These are phyloP conservation scores for Sporothrix sp. DNA, from an alignment of 2,329 filamentous ascomycete genomes.

Conservation along the genomic window DNA sequence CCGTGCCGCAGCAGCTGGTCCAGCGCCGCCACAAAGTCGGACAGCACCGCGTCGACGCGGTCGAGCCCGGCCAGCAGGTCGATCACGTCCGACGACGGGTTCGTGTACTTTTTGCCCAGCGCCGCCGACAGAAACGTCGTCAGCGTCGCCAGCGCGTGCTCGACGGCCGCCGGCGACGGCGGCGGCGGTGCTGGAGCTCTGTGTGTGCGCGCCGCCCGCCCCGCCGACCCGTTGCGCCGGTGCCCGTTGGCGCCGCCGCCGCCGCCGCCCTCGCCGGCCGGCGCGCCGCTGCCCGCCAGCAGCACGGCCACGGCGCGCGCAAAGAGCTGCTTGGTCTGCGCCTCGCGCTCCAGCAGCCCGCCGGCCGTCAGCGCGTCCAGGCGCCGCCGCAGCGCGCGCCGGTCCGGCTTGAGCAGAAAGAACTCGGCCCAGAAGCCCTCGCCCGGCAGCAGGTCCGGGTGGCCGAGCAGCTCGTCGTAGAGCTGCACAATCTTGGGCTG, in stretches of 20 bases:
- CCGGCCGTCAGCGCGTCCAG: conserved; percentile 63
- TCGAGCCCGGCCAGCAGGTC: conserved; percentile 80
- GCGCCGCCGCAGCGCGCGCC: conserved; percentile 54
- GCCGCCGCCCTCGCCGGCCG: conserved; percentile 42
- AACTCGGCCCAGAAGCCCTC: conserved; percentile 96
- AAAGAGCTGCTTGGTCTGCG: conserved; percentile 72
- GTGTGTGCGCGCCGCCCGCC: no score
- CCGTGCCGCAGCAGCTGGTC: conserved; percentile 77
- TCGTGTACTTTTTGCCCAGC: conserved; percentile 83
- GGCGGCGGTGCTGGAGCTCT: background rate
- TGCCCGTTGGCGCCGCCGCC: conserved; percentile 3
- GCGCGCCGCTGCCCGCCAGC: conserved; percentile 29
- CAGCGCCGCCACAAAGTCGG: conserved; percentile 74
- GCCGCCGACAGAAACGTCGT: conserved; percentile 77
- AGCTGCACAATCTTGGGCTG: conserved; percentile 89
- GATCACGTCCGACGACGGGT: conserved; percentile 92
- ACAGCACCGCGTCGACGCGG: conserved; percentile 75
- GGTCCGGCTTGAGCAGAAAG: conserved; percentile 80
- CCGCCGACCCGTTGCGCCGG: background rate
- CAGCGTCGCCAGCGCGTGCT: conserved; percentile 54
- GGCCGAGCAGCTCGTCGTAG: conserved; percentile 61
- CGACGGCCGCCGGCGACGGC: background rate
- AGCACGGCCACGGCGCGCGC: conserved; percentile 50
- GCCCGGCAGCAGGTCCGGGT: conserved; percentile 41
- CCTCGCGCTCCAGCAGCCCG: conserved; percentile 66